Evolutionary conservation across 108 stramenopile genomes (phyloP), one percentile per base, ranked within the genome.

Genomic region (Licmophora abbreviata): DNA sequence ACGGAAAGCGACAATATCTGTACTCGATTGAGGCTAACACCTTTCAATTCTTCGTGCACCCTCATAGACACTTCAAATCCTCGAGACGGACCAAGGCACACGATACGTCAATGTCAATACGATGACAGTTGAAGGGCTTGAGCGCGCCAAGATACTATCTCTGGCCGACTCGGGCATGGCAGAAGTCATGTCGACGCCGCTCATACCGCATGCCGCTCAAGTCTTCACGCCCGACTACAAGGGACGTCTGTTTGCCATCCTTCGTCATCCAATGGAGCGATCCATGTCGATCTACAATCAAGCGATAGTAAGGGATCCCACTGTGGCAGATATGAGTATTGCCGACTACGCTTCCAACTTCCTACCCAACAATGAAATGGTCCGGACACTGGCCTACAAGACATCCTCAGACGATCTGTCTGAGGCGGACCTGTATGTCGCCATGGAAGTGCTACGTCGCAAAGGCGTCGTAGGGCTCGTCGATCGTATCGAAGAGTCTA

Each of bases 101-200:
- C 48, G 42, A 51, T 76, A 76, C 53, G 66, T 71, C 4, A 76
- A 76, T 42, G 74, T 76, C 26, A 66, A 76, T 32, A 48, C 58
- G 9, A 64, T 48, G 33, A 68, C 69, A 1, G 28, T 37, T 4
- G 61, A 50, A 30, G 74, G 74, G 15, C 51, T 76, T 6, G 24
- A 33, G 27, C 65, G 62, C 5, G 74, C 74, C 15, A 56, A 55
- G 29, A 21, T 30, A 36, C 59, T 76, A 18, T 40, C 34, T n/a
- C 56, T 76, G 9, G 65, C 66, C 10, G 0, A 37, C 9, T 58
- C 60, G 34, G 55, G 38, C n/a, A 32, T 76, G 11, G 65, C 74
- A 0, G 61, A 71, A 25, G 61, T 76, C 2, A 54, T 76, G 25
- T 41, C 64, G 29, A 62, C 56, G n/a, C 66, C 61, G 0, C 54